Conservation (phyloP, 257 asterid genomes). For the Solanum lignicaule region DNA sequence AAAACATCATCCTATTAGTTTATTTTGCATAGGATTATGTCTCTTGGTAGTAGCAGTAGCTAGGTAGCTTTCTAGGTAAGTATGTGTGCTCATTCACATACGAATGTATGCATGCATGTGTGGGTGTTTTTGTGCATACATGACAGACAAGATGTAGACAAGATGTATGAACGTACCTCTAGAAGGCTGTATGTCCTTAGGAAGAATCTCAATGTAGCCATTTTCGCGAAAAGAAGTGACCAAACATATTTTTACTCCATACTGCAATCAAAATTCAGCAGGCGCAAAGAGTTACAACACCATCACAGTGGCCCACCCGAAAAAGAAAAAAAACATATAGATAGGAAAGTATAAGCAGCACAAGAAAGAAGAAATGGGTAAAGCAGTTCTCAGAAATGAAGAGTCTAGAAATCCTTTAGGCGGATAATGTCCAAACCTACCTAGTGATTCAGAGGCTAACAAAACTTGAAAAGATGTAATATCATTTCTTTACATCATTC, state of each 20-base stretch:
- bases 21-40: background rate
- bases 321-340: background rate
- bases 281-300: background rate
- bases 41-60: background rate
- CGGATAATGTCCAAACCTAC: background rate
- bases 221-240: slow-evolving; percentile 84
- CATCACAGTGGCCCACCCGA: background rate
- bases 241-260: slow-evolving; percentile 71
- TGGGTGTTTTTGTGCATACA: background rate
- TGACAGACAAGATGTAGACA: background rate
- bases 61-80: background rate
- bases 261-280: slow-evolving; percentile 27
- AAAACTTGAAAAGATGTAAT: background rate
- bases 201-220: slow-evolving; percentile 79
- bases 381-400: background rate
- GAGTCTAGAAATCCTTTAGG: background rate
- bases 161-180: slow-evolving; percentile 47
- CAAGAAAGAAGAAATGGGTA: background rate
- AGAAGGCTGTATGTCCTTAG: slow-evolving; percentile 42
- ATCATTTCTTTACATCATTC: background rate
- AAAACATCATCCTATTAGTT: background rate
- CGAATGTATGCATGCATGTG: background rate
- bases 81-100: background rate
- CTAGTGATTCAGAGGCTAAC: background rate
- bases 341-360: background rate